These are phyloP conservation scores for Sordaria brevicollis DNA, from an alignment of 495 filamentous ascomycete genomes.

Conservation along the genomic window DNA sequence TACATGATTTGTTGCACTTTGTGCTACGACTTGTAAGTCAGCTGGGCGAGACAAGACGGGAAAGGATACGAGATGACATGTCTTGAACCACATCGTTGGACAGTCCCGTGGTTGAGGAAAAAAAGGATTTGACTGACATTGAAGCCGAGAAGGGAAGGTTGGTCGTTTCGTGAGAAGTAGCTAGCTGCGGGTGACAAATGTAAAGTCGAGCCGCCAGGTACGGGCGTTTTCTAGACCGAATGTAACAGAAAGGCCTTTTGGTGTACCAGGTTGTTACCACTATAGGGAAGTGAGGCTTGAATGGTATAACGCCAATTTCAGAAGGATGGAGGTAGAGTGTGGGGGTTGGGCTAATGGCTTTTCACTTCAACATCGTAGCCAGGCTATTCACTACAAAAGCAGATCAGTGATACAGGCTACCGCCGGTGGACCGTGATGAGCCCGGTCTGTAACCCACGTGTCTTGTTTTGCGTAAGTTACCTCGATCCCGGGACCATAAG, in stretches of 20 bases:
- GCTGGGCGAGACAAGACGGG: neutral
- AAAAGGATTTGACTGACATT: neutral
- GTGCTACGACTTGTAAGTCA: neutral
- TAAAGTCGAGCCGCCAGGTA: neutral
- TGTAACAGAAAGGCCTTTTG: neutral
- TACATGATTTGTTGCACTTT: neutral
- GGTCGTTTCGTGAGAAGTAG: neutral
- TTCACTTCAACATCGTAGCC: neutral
- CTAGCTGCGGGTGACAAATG: neutral
- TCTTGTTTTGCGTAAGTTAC: neutral
- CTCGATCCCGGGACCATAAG: neutral
- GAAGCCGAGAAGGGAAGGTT: neutral
- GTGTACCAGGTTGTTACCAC: neutral
- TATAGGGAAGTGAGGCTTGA: neutral
- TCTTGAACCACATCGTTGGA: neutral
- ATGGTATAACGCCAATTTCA: neutral
- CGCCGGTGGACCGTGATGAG: neutral
- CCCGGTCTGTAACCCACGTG: neutral
- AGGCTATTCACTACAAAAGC: neutral
- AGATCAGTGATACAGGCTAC: neutral
- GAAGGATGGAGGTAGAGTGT: neutral
- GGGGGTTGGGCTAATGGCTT: neutral
- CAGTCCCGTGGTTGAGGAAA: neutral
- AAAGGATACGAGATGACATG: neutral
- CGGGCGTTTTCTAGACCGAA: neutral